A percentile compares a stretch with the other conserved stretches of the same genome.
phyloP scores from a whole-genome alignment of 352 stramenopile genomes.

The Aphanomyces stellatus region DNA sequence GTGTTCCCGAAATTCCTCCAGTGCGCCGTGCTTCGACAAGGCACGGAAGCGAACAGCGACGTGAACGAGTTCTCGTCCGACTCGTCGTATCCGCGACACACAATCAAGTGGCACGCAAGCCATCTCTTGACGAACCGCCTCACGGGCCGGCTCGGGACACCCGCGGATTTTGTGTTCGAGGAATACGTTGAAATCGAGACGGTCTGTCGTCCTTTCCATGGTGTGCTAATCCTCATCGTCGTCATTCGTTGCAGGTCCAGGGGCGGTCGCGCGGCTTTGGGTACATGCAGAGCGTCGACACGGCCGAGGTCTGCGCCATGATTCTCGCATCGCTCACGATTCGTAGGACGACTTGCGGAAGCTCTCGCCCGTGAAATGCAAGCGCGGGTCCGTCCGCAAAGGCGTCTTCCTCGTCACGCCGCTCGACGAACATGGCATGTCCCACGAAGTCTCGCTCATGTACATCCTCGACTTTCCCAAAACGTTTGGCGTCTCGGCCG shows the following conservation, averaged over 20 bases:
- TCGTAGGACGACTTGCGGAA: slow-evolving; percentile 3
- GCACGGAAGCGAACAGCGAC: slow-evolving; percentile 11
- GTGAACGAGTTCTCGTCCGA: neutral
- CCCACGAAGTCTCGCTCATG: slow-evolving; percentile 77
- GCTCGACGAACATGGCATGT: slow-evolving; percentile 26
- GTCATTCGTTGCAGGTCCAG: slow-evolving; percentile 22
- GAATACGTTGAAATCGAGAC: slow-evolving; percentile 78
- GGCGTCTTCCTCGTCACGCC: slow-evolving; percentile 60
- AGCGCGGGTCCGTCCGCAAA: slow-evolving; percentile 77
- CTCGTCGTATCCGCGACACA: slow-evolving; percentile 51
- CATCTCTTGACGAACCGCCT: slow-evolving; percentile 33
- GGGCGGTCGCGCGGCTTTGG: slow-evolving; percentile 59
- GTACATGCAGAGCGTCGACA: slow-evolving; percentile 73
- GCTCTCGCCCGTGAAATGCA: slow-evolving; percentile 45
- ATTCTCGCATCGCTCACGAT: slow-evolving; percentile 37
- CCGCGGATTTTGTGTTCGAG: slow-evolving; percentile 81
- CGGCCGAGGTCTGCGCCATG: slow-evolving; percentile 60
- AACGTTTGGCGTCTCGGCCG: slow-evolving; percentile 53
- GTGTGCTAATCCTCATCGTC: neutral
- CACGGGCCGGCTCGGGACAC: slow-evolving; percentile 69
- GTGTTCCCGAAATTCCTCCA: slow-evolving; percentile 73
- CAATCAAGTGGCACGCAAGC: slow-evolving; percentile 82
- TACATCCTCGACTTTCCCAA: slow-evolving; percentile 81
- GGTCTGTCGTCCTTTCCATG: slow-evolving; percentile 22
- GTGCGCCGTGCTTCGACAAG: slow-evolving; percentile 34